Evolutionary conservation across 495 filamentous ascomycete species (phyloP), one percentile per base, ranked within the genome.

Genomic region (Pyrenula massariospora): DNA sequence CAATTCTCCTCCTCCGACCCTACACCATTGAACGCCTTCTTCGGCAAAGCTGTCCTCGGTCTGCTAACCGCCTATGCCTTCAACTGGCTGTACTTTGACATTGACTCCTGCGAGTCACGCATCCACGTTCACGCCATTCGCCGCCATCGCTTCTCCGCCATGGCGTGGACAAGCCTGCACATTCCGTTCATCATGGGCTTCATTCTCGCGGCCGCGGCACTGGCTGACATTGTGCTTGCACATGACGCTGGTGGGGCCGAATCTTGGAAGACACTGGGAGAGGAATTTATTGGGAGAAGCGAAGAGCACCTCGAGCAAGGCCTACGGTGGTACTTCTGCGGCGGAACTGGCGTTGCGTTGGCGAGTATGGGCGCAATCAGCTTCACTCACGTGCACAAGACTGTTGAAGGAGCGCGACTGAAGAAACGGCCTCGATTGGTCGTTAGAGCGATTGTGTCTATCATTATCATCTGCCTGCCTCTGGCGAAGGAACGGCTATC

Each of bases 71-170:
- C 78, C 1, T 84, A 80, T 60, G 66, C 70, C 56, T 82, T 83
- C 68, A 83, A 83, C 62, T 83, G 80, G 80, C 67, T 84, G 12
- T 84, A 84, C 62, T 84, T 84, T 56, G 80, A 83, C 61, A 71
- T 84, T 31, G 81, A 84, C 64, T 69, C 69, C 24, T 69, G 65
- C 54, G 79, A 81, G 15, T 5, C 5, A 42, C 31, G 31, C 59
- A 65, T 84, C 20, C 72, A 71, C 52, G 64, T 66, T 3, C 81
- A 84, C 66, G 80, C 80, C 24, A 83, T 84, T 54, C 69, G 81
- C 21, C 65, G 80, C 22, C 69, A 67, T 68, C 70, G 12, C 68
- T 73, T 75, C 63, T 53, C 48, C 65, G 69, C 73, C 36, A 55
- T 75, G 36, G 2, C 67, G 10, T 81, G 76, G 74, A 57, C 63